A percentile compares a stretch with the other conserved stretches of the same genome.
Conservation (phyloP, 1,284 basidiomycete species). For the Papiliotrema flavescens region DNA sequence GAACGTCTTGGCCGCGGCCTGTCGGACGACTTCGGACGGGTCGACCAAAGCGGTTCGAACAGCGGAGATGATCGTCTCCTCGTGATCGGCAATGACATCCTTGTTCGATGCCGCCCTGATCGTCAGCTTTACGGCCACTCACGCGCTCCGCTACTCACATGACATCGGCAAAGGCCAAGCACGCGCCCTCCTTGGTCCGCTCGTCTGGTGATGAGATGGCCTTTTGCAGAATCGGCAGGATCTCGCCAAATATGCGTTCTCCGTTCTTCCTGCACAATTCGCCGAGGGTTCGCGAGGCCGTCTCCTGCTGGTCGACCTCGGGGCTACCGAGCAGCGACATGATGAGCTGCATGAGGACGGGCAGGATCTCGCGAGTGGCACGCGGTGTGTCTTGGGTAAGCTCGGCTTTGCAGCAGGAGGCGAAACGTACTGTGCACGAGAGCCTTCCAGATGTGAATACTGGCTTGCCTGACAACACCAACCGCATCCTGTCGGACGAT, state of each 20-base stretch:
- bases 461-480: slow-evolving; percentile 81
- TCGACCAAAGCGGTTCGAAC: slow-evolving; percentile 86
- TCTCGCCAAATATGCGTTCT: slow-evolving; percentile 83
- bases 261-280: slow-evolving; percentile 96
- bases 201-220: slow-evolving; percentile 69
- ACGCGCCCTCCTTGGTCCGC: slow-evolving; percentile 81
- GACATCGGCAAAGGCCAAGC: slow-evolving; percentile 80
- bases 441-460: slow-evolving; percentile 97
- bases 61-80: slow-evolving; percentile 82
- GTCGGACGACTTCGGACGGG: slow-evolving; percentile 77
- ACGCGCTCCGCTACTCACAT: slow-evolving; percentile 58
- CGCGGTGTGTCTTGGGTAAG: slow-evolving; percentile 42
- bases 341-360: slow-evolving; percentile 75
- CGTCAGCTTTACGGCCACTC: background rate
- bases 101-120: slow-evolving; percentile 77
- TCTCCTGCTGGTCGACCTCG: slow-evolving; percentile 89
- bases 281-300: slow-evolving; percentile 75
- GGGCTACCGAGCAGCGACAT: slow-evolving; percentile 71
- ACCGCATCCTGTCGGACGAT: slow-evolving; percentile 93
- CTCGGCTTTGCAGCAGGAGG: background rate
- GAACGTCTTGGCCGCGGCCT: slow-evolving; percentile 90
- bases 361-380: slow-evolving; percentile 86
- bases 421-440: slow-evolving; percentile 69
- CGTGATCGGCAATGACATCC: slow-evolving; percentile 80
- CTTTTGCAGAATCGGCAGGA: slow-evolving; percentile 70